These are phyloP conservation scores for Roridomyces roridus DNA, from an alignment of 768 basidiomycete genomes.

Conservation along the genomic window DNA sequence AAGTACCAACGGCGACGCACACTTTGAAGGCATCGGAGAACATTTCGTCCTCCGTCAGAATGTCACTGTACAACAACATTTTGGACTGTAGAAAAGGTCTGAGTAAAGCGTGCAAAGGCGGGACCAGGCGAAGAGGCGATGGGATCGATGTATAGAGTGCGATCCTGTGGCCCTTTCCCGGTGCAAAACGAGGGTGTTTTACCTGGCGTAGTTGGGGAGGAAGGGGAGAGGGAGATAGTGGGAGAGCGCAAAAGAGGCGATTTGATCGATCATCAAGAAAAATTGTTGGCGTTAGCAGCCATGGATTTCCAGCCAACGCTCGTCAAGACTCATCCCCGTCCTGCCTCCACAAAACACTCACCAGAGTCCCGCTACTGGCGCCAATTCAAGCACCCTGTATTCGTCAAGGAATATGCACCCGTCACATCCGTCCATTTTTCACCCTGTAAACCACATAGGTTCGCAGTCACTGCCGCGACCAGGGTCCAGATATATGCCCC, in stretches of 20 bases:
- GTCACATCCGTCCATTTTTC: constrained; percentile 95
- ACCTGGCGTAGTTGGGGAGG: too few relatives aligned
- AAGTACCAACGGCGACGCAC: constrained; percentile 45
- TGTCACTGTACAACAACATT: constrained; percentile 82
- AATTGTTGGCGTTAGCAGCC: too few relatives aligned
- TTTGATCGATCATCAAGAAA: neutral
- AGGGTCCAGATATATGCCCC: constrained; percentile 96
- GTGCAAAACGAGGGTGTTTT: too few relatives aligned
- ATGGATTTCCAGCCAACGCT: constrained; percentile 88
- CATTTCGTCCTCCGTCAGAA: constrained; percentile 87
- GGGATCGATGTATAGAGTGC: too few relatives aligned
- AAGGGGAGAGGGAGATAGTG: constrained; percentile 20
- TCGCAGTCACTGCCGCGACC: constrained; percentile 94
- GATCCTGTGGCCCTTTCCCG: too few relatives aligned
- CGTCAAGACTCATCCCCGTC: constrained; percentile 64
- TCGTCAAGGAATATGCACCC: constrained; percentile 96
- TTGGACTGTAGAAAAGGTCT: too few relatives aligned
- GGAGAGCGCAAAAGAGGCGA: constrained; percentile 1
- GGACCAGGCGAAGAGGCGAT: too few relatives aligned
- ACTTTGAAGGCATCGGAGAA: constrained; percentile 91
- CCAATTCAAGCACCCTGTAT: constrained; percentile 87
- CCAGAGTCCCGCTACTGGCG: constrained; percentile 87
- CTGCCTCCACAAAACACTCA: constrained; percentile 62
- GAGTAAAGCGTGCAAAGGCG: too few relatives aligned
- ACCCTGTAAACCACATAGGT: constrained; percentile 85